Evolutionary conservation across 2,329 filamentous ascomycete genomes (phyloP).

Genomic region (Neonectria sp.): DNA sequence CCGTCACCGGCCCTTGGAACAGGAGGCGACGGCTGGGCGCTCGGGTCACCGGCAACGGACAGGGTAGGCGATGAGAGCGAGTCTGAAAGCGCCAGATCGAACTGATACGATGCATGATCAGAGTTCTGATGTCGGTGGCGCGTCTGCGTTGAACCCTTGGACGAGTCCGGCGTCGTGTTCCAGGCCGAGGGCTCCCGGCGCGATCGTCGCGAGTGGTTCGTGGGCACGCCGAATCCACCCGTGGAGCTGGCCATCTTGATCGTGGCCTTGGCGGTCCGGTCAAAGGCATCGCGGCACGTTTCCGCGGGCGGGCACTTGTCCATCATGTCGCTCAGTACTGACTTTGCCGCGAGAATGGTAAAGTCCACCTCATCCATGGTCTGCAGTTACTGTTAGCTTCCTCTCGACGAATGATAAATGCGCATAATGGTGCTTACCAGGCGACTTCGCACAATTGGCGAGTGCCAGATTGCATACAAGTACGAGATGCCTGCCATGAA

Average conservation of each 20-base stretch:
- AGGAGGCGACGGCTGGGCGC: constrained; percentile 57
- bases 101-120: constrained; percentile 52
- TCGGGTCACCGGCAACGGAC: constrained; percentile 54
- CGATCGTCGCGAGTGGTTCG: constrained; percentile 46
- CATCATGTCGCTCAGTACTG: constrained; percentile 90
- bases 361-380: constrained; percentile 98
- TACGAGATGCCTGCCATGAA: constrained; percentile 99
- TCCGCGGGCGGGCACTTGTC: constrained; percentile 96
- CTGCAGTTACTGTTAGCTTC: constrained; percentile 52
- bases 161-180: constrained; percentile 47
- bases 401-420: constrained; percentile 2
- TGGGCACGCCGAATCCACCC: constrained; percentile 78
- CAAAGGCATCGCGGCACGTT: constrained; percentile 94
- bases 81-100: constrained; percentile 57
- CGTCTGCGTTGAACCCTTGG: constrained; percentile 39
- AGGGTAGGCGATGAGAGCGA: constrained; percentile 59
- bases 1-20: constrained; percentile 53
- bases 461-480: constrained; percentile 98
- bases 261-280: constrained; percentile 94
- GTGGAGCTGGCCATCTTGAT: constrained; percentile 94
- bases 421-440: constrained; percentile 73
- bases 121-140: constrained; percentile 50
- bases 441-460: constrained; percentile 86
- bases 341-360: constrained; percentile 92
- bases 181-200: constrained; percentile 50